Evolutionary conservation across 2,329 filamentous ascomycete genomes (phyloP).

Genomic region (Aspergillus versicolor): DNA sequence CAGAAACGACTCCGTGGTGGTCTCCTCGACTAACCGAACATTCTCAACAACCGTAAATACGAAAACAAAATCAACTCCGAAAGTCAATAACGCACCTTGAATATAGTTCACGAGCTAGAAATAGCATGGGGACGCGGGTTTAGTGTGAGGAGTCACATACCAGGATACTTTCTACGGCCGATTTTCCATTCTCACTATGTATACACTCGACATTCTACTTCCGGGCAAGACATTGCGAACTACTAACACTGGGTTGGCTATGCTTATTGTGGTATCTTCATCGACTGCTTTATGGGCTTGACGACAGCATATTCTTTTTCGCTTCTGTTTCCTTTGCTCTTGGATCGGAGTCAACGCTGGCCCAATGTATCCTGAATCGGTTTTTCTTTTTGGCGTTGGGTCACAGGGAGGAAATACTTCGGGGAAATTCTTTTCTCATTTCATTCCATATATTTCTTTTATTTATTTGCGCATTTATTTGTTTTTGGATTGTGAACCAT

Average conservation of each 20-base stretch:
- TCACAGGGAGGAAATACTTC: conserved; percentile 9
- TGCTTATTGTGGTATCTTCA: background rate
- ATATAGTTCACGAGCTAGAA: background rate
- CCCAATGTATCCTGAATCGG: conserved; percentile 11
- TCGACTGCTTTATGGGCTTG: conserved; percentile 8
- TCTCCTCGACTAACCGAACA: background rate
- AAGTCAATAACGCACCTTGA: background rate
- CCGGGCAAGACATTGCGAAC: conserved; percentile 7
- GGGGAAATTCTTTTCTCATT: conserved; percentile 19
- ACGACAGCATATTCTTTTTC: conserved; percentile 5
- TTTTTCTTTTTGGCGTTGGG: conserved; percentile 15
- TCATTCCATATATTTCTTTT: conserved; percentile 9
- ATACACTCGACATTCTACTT: conserved; percentile 10
- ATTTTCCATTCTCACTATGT: conserved; percentile 13
- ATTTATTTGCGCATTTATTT: conserved; percentile 6
- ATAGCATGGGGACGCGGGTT: background rate
- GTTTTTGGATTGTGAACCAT: conserved; percentile 14
- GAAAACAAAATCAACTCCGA: background rate
- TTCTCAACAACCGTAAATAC: background rate
- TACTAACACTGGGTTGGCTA: conserved; percentile 5
- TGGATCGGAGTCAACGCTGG: conserved; percentile 6
- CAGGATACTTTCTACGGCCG: conserved; percentile 2
- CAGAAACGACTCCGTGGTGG: background rate
- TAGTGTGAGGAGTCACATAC: background rate
- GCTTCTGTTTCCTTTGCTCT: background rate